Percentiles rank a stretch among this genome's conserved stretches.
phyloP scores from a whole-genome alignment of 768 basidiomycete species.

The Dacryopinax primogenitus region DNA sequence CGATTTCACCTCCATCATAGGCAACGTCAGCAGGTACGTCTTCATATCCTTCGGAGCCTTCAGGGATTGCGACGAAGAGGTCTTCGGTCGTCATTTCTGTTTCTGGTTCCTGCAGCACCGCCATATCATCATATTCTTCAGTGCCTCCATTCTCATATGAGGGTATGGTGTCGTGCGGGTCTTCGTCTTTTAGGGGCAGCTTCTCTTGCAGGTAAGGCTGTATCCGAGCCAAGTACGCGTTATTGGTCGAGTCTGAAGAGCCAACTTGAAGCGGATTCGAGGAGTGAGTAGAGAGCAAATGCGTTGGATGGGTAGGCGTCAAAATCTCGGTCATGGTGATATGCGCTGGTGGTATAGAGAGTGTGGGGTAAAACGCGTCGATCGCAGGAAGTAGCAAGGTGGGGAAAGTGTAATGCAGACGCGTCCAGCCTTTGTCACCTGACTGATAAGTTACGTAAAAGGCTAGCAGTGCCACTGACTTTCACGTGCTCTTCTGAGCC shows the following conservation, averaged over 20 bases:
- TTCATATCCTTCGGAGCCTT: not conserved
- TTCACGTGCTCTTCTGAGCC: not conserved
- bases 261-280: constrained; percentile 61
- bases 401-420: not conserved
- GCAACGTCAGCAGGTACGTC: not conserved
- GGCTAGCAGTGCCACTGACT: not conserved
- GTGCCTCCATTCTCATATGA: constrained; percentile 30
- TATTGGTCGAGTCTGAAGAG: constrained; percentile 46
- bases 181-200: constrained; percentile 28
- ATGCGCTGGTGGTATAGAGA: not conserved
- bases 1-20: not conserved
- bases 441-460: not conserved
- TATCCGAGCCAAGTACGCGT: constrained; percentile 31
- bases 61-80: not conserved
- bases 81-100: constrained; percentile 7
- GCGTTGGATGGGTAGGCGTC: not conserved
- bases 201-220: constrained; percentile 43
- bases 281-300: constrained; percentile 48
- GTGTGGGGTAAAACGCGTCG: constrained; percentile 1
- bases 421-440: constrained; percentile 4
- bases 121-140: not conserved
- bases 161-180: constrained; percentile 16
- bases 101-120: not conserved
- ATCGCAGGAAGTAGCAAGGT: not conserved
- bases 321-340: constrained; percentile 8